These are phyloP conservation scores for Colletotrichum sp. DNA, from an alignment of 2,329 filamentous ascomycete species.

Conservation along the genomic window DNA sequence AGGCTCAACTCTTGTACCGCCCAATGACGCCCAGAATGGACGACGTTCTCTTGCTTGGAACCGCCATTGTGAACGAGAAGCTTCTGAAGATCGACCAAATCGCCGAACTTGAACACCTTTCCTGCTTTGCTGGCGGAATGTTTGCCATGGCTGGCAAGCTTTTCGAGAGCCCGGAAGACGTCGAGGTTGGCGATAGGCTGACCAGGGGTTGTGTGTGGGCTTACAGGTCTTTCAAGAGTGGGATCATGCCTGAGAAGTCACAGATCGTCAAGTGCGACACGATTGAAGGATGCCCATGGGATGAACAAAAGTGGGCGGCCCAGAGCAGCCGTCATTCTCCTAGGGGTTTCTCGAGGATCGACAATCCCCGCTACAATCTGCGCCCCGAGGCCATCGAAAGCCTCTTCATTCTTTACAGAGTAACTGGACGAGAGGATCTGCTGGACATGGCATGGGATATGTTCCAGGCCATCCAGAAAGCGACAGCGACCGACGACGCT, in stretches of 20 bases:
- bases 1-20: slow-evolving; percentile 64
- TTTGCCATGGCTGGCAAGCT: slow-evolving; percentile 53
- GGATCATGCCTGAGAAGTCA: slow-evolving; percentile 59
- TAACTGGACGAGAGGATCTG: slow-evolving; percentile 52
- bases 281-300: slow-evolving; percentile 51
- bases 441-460: slow-evolving; percentile 60
- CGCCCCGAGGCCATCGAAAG: slow-evolving; percentile 58
- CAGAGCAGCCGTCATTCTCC: slow-evolving; percentile 30
- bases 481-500: slow-evolving; percentile 50
- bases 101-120: slow-evolving; percentile 49
- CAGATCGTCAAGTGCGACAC: slow-evolving; percentile 43
- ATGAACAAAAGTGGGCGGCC: slow-evolving; percentile 26
- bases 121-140: slow-evolving; percentile 58
- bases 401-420: slow-evolving; percentile 60
- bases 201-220: slow-evolving; percentile 58
- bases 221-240: slow-evolving; percentile 51
- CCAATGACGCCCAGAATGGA: slow-evolving; percentile 62
- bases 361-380: slow-evolving; percentile 54
- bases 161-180: slow-evolving; percentile 42
- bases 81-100: slow-evolving; percentile 19
- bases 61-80: slow-evolving; percentile 28
- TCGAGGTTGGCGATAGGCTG: slow-evolving; percentile 49
- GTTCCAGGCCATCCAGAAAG: slow-evolving; percentile 51
- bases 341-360: slow-evolving; percentile 67
- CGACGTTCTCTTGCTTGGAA: slow-evolving; percentile 60